A percentile compares a stretch with the other conserved stretches of the same genome.
Evolutionary conservation across 441 rosid species (phyloP).

Genomic region (Kokia cookei): DNA sequence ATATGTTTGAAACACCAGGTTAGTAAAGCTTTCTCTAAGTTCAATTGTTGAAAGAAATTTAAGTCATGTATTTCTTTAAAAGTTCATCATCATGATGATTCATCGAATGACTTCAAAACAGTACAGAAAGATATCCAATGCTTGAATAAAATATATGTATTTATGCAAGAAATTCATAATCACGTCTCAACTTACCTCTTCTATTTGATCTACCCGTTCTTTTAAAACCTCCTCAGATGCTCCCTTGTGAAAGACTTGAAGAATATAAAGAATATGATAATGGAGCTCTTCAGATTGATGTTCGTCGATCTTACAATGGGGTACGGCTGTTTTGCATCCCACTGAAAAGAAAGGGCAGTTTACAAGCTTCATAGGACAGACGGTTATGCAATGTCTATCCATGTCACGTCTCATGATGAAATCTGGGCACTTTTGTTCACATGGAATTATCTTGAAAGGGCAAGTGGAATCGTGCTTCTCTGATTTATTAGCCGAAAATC

Average conservation of each 20-base stretch:
- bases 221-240: slow-evolving; percentile 53
- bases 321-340: slow-evolving; percentile 63
- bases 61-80: not conserved
- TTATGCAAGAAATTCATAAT: not conserved
- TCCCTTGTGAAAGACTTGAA: slow-evolving; percentile 53
- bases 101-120: not conserved
- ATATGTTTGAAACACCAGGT: not conserved
- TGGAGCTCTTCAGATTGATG: slow-evolving; percentile 50
- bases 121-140: not conserved
- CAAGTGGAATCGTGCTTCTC: slow-evolving; percentile 68
- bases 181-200: slow-evolving; percentile 35
- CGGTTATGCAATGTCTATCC: slow-evolving; percentile 92
- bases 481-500: slow-evolving; percentile 45
- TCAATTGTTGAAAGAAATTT: not conserved
- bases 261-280: slow-evolving; percentile 56
- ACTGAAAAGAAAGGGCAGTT: slow-evolving; percentile 77
- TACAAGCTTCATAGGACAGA: slow-evolving; percentile 82
- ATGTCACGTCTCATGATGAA: slow-evolving; percentile 74
- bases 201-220: slow-evolving; percentile 51
- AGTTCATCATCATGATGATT: not conserved
- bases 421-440: slow-evolving; percentile 79
- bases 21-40: not conserved
- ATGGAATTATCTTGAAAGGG: slow-evolving; percentile 74
- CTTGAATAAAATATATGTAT: not conserved
- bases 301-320: slow-evolving; percentile 44